Percentiles rank a stretch among this genome's conserved stretches.
These are phyloP conservation scores for Oryza glumipatula DNA, from an alignment of 176 grass and related monocot species.

Conservation along the genomic window DNA sequence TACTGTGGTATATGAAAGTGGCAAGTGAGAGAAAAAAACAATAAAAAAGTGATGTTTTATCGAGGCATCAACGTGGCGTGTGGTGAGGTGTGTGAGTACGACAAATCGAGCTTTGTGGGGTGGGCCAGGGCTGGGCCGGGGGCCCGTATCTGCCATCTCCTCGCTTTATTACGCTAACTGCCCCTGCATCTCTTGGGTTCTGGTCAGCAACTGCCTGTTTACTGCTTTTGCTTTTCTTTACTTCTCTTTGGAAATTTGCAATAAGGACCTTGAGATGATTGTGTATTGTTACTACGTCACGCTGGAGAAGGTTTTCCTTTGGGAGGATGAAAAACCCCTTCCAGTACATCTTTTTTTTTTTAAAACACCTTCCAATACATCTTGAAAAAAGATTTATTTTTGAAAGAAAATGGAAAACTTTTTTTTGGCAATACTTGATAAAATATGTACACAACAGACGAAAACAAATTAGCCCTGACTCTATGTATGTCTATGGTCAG, in stretches of 20 bases:
- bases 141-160: not conserved
- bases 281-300: not conserved
- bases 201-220: conserved; percentile 5
- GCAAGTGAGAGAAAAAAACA: not conserved
- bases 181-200: not conserved
- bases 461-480: not conserved
- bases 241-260: not conserved
- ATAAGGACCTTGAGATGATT: not conserved
- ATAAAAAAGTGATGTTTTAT: not conserved
- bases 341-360: too few relatives aligned
- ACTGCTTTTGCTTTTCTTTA: conserved; percentile 28
- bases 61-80: not conserved
- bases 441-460: not conserved
- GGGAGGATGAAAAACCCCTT: too few relatives aligned
- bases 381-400: too few relatives aligned
- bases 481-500: too few relatives aligned
- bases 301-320: too few relatives aligned
- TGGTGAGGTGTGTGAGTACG: not conserved
- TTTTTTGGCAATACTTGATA: not conserved
- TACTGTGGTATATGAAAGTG: not conserved
- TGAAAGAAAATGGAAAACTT: too few relatives aligned
- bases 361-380: too few relatives aligned
- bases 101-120: conserved; percentile 38
- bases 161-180: not conserved
- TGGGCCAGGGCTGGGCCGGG: conserved; percentile 13